Base-by-base conservation (phyloP, 1,284 basidiomycete genomes). In the Trichosporon sp. region DNA sequence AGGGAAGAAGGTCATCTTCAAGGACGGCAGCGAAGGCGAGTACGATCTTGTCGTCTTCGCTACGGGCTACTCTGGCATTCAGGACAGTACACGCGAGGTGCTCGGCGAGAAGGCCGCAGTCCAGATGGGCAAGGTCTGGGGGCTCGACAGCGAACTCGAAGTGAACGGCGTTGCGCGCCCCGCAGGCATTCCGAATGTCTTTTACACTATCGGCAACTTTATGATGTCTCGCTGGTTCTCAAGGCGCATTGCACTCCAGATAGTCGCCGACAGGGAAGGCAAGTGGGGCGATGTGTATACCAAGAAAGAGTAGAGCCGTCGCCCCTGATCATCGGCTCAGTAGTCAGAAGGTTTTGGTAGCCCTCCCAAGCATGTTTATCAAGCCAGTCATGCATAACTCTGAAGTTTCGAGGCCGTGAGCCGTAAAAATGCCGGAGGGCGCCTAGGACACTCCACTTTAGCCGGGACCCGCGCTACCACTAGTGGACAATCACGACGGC, bases 31-130 rank as follows among this genome's bases (percentile, higher is more conserved):
- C 23, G 84, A 84, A 66, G 74, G 89, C 29, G 78, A 85, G 9
- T 88, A 86, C 16, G 89, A 91, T 73, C 83, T 88, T 10, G 84
- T 91, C 27, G 71, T 91, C 13, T 86, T 87, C 74, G 86, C 86
- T 3, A 89, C 87, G 9, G 87, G 87, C 82, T 88, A 73, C 63
- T 72, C 72, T n/a, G 72, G 74, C 40, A 73, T 74, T 66, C 69
- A 68, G 11, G 75, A 78, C 33, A 81, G 82, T 8, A 77, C 86
- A 29, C 73, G 78, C 14, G 73, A 78, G 2, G 78, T 88, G 32
- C 79, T 85, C 29, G 84, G 84, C 0, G 81, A 85, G 16, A 81
- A 85, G 14, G 78, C 85, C 14, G 83, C 81, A 2, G 74, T 81
- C 23, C 80, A 81, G 32, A 71, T 85, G 49, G 80, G 81, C 32